phyloP scores from a whole-genome alignment of 495 filamentous ascomycete species.

The Penicillium mononematosum region DNA sequence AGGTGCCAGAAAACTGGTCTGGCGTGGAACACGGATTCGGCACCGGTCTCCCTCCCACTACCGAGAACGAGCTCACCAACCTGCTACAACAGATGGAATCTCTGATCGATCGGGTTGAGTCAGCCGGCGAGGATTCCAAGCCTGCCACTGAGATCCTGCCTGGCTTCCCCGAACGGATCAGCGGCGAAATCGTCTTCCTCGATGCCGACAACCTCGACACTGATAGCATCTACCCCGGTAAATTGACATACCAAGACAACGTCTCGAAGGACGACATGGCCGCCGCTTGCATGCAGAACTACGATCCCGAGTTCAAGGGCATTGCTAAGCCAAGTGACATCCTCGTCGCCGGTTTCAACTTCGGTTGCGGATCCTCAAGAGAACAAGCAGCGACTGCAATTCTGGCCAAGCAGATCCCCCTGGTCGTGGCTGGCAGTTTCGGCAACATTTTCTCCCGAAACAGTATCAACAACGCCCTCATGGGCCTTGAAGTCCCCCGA shows the following conservation, averaged over 20 bases:
- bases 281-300: slow-evolving; percentile 88
- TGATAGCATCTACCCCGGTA: slow-evolving; percentile 80
- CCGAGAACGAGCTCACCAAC: slow-evolving; percentile 67
- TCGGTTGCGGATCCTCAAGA: slow-evolving; percentile 77
- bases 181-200: slow-evolving; percentile 54
- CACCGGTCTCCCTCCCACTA: slow-evolving; percentile 59
- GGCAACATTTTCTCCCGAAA: slow-evolving; percentile 88
- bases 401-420: slow-evolving; percentile 76
- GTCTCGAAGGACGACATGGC: slow-evolving; percentile 77
- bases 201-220: slow-evolving; percentile 54
- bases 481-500: slow-evolving; percentile 77
- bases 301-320: slow-evolving; percentile 65
- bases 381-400: slow-evolving; percentile 92
- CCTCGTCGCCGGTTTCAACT: slow-evolving; percentile 85
- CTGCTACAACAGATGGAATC: slow-evolving; percentile 64
- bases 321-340: slow-evolving; percentile 69
- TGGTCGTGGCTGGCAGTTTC: slow-evolving; percentile 84
- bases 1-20: slow-evolving; percentile 62
- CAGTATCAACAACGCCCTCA: slow-evolving; percentile 88
- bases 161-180: slow-evolving; percentile 52
- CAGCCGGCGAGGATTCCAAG: slow-evolving; percentile 24
- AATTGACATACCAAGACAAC: slow-evolving; percentile 88
- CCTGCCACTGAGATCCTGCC: slow-evolving; percentile 45
- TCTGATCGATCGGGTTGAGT: slow-evolving; percentile 28
- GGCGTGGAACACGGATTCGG: slow-evolving; percentile 72